Evolutionary conservation across 2,329 filamentous ascomycete genomes (phyloP).

Genomic region (Colletotrichum phormii): DNA sequence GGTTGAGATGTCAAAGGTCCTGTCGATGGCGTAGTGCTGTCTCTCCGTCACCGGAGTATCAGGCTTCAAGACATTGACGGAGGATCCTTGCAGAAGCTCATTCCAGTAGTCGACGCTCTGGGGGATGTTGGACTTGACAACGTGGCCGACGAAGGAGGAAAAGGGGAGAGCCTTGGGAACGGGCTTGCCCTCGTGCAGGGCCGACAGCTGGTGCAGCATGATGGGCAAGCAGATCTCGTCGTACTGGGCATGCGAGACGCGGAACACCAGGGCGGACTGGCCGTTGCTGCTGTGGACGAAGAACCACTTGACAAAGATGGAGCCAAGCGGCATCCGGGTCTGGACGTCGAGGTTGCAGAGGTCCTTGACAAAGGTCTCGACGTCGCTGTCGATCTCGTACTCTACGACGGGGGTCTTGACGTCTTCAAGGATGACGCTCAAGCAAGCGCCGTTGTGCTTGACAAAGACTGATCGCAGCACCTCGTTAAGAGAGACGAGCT

Average conservation of each 20-base stretch:
- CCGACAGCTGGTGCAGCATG: constrained; percentile 70
- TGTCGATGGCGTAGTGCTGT: constrained; percentile 55
- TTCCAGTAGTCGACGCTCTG: constrained; percentile 71
- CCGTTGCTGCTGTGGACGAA: constrained; percentile 53
- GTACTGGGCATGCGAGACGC: constrained; percentile 77
- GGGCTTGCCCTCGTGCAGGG: constrained; percentile 55
- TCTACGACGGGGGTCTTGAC: constrained; percentile 63
- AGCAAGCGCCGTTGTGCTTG: constrained; percentile 59
- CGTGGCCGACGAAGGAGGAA: constrained; percentile 58
- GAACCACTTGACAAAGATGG: constrained; percentile 71
- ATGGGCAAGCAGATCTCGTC: constrained; percentile 74
- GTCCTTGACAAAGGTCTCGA: constrained; percentile 64
- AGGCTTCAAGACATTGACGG: constrained; percentile 56
- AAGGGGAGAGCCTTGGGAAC: constrained; percentile 53
- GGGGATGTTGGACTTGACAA: constrained; percentile 53
- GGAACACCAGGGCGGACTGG: constrained; percentile 63
- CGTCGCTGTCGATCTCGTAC: constrained; percentile 62
- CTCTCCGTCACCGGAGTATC: constrained; percentile 49
- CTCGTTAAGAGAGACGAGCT: constrained; percentile 70
- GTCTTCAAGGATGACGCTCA: constrained; percentile 68
- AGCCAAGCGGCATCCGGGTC: constrained; percentile 66
- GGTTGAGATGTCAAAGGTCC: constrained; percentile 57
- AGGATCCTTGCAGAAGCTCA: constrained; percentile 66
- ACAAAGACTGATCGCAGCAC: constrained; percentile 76
- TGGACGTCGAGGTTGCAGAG: constrained; percentile 67